Conservation (phyloP, 768 basidiomycete species). For the Goffeauzyma gilvescens region DNA sequence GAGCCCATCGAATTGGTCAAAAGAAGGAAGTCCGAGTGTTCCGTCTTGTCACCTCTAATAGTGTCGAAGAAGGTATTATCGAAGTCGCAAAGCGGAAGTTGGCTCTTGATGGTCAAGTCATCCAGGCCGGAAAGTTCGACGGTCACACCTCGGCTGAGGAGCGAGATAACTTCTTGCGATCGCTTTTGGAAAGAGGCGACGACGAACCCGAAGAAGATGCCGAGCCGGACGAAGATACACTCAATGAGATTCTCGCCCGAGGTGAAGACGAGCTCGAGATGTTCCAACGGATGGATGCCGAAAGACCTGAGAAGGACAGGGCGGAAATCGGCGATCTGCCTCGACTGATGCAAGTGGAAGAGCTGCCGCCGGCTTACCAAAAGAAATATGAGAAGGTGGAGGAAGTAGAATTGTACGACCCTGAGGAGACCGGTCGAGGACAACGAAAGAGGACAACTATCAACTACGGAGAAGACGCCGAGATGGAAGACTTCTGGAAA, state of each 20-base stretch:
- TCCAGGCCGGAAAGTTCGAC: conserved; percentile 96
- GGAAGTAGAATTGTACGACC: conserved; percentile 32
- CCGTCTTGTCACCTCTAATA: conserved; percentile 92
- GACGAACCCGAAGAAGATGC: conserved; percentile 33
- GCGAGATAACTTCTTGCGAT: conserved; percentile 79
- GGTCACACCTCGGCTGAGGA: conserved; percentile 97
- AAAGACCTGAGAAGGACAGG: conserved; percentile 50
- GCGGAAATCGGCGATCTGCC: conserved; percentile 55
- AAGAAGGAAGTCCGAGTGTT: conserved; percentile 93
- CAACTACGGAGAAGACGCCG: conserved; percentile 43
- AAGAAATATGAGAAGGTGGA: conserved; percentile 39
- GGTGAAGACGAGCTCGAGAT: conserved; percentile 54
- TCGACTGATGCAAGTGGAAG: conserved; percentile 63
- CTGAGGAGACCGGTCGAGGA: conserved; percentile 55
- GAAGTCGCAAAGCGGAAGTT: conserved; percentile 87
- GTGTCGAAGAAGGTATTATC: conserved; percentile 95
- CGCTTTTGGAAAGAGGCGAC: conserved; percentile 37
- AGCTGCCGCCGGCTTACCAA: conserved; percentile 81
- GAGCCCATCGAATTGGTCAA: conserved; percentile 95
- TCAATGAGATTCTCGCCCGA: conserved; percentile 80
- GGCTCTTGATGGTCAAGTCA: conserved; percentile 97
- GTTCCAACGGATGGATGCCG: conserved; percentile 65
- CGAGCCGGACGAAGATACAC: conserved; percentile 40
- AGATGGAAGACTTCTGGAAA: conserved; percentile 20
- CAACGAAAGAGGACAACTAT: conserved; percentile 60